Percentiles rank a stretch among this genome's conserved stretches.
phyloP scores from a whole-genome alignment of 768 basidiomycete genomes.

The Austroboletus festivus region DNA sequence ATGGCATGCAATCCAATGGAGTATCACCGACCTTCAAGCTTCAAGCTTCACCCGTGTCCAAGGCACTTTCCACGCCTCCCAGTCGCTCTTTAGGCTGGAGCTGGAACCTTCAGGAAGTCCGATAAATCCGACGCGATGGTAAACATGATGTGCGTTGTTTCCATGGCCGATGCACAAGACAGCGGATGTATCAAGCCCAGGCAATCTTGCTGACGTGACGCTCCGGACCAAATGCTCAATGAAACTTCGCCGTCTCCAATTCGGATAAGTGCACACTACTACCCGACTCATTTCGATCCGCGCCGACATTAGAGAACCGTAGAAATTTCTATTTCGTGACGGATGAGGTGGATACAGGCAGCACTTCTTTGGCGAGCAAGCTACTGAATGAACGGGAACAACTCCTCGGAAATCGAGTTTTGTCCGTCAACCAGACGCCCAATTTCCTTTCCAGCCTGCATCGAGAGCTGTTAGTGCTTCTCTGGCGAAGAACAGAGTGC shows the following conservation, averaged over 20 bases:
- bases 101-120: slow-evolving; percentile 43
- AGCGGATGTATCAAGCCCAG: no score
- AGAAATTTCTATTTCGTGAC: not conserved
- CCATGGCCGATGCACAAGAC: slow-evolving; percentile 54
- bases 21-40: no score
- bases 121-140: slow-evolving; percentile 51
- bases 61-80: slow-evolving; percentile 44
- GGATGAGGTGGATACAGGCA: slow-evolving; percentile 4
- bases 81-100: slow-evolving; percentile 28
- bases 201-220: slow-evolving; percentile 43
- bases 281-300: no score
- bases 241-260: slow-evolving; percentile 44
- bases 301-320: no score
- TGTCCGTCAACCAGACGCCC: slow-evolving; percentile 29
- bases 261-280: slow-evolving; percentile 50
- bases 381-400: slow-evolving; percentile 20
- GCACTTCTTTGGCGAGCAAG: not conserved
- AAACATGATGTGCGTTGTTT: slow-evolving; percentile 50
- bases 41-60: no score
- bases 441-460: slow-evolving; percentile 26
- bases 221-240: slow-evolving; percentile 50
- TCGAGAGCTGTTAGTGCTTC: not conserved
- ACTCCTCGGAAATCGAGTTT: slow-evolving; percentile 23
- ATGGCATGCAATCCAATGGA: no score
- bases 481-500: slow-evolving; percentile 30